Percentiles rank a stretch among this genome's conserved stretches.
Evolutionary conservation across 148 eudicot genomes (phyloP).

Genomic region (Amaranthus palmeri): DNA sequence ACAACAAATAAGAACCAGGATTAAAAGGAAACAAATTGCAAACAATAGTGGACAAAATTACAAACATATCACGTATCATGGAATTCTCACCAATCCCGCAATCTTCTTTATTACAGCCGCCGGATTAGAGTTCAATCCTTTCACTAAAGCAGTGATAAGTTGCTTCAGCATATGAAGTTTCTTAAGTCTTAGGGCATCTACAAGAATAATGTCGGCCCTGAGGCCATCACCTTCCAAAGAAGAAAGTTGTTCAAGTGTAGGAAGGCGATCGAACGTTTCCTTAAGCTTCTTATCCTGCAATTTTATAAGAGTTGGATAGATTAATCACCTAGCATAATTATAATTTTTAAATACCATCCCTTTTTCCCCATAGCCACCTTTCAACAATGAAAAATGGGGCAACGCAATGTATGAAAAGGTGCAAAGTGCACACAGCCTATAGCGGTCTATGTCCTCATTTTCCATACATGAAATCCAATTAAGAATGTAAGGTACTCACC

Average conservation of each 20-base stretch:
- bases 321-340: background rate
- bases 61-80: background rate
- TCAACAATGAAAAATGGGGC: too few relatives aligned
- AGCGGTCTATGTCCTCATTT: too few relatives aligned
- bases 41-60: background rate
- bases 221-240: constrained; percentile 70
- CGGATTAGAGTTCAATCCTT: constrained; percentile 72
- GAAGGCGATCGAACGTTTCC: constrained; percentile 72
- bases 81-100: constrained; percentile 74
- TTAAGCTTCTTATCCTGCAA: constrained; percentile 80
- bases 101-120: constrained; percentile 84
- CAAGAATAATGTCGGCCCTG: constrained; percentile 75
- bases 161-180: constrained; percentile 91
- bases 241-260: constrained; percentile 74
- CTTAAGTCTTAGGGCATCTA: constrained; percentile 80
- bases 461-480: too few relatives aligned
- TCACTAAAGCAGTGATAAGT: constrained; percentile 66
- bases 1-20: background rate
- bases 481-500: constrained; percentile 39
- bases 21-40: background rate
- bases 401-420: too few relatives aligned
- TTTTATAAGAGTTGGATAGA: background rate
- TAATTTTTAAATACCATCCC: background rate
- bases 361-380: background rate
- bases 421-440: too few relatives aligned